Evolutionary conservation across 768 basidiomycete species (phyloP), one percentile per base, ranked within the genome.

Genomic region (Leucocoprinus birnbaumii): DNA sequence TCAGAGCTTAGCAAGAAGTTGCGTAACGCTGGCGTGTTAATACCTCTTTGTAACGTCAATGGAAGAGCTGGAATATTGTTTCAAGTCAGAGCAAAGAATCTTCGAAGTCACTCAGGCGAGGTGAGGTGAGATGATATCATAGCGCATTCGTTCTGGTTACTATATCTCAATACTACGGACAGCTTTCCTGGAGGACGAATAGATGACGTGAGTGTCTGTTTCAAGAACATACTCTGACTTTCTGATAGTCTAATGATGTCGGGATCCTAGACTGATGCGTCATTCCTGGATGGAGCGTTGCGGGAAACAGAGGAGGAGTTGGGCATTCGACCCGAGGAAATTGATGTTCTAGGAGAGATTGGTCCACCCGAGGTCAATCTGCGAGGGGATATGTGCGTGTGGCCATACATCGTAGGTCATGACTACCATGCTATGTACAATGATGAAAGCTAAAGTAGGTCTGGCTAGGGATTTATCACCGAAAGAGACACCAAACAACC

Each of bases 181-280:
- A 91, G 89, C 72, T 90, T 88, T 68, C 89, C 89, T 45, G 88
- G 89, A 25, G 89, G 89, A 11, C 77, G 77, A 56, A 77, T 85
- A 25, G 89, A 91, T 65, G 68, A 83, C 51, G 87, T 86, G 58
- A 25, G 70, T n/a, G n/a, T n/a, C n/a, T n/a, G n/a, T 71, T 27
- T 31, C 13, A 16, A 50, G 9, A 40, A 35, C 25, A 13, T 41
- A 48, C 26, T 48, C 34, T 5, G 21, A 3, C 9, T 18, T 44
- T 18, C 16, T 48, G 40, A 54, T 19, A 48, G 3, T 52, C 54
- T 55, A 55, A 54, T 59, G 58, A 56, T 59, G 38, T 38, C 4
- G 4, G 60, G 42, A 19, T 52, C 58, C 16, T 62, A 82, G 85
- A 76, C 70, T 57, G 83, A 86, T 56, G 50, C 66, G 25, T 82